Evolutionary conservation across 2,329 filamentous ascomycete genomes (phyloP).

Genomic region (Scolecobasidium constrictum): DNA sequence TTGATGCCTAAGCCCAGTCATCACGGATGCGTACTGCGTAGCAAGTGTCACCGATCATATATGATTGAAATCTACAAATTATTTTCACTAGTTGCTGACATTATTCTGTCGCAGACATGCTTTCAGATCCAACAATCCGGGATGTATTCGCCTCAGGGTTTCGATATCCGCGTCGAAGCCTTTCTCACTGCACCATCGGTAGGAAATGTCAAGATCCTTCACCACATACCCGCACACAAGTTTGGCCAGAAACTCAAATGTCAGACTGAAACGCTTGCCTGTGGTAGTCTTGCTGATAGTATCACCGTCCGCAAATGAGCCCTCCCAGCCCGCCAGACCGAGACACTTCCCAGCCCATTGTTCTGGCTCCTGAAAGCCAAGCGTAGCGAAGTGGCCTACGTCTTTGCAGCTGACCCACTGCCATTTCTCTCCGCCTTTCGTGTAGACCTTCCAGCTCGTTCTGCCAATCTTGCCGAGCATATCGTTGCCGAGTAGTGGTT

Average conservation of each 20-base stretch:
- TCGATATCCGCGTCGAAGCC: conserved; percentile 27
- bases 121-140: conserved; percentile 35
- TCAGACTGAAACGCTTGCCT: conserved; percentile 31
- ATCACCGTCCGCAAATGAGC: conserved; percentile 35
- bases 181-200: conserved; percentile 7
- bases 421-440: conserved; percentile 27
- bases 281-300: conserved; percentile 35
- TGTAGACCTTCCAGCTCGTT: conserved; percentile 30
- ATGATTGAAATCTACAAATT: too few relatives aligned
- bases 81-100: too few relatives aligned
- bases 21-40: too few relatives aligned
- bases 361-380: conserved; percentile 35
- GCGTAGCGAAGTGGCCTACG: conserved; percentile 40
- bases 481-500: conserved; percentile 41
- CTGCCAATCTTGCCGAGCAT: conserved; percentile 38
- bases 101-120: too few relatives aligned
- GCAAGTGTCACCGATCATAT: too few relatives aligned
- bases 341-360: conserved; percentile 34
- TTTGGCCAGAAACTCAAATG: conserved; percentile 29
- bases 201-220: conserved; percentile 34
- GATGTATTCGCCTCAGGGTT: conserved; percentile 31
- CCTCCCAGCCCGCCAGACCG: conserved; percentile 41
- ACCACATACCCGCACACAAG: conserved; percentile 30
- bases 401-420: conserved; percentile 32
- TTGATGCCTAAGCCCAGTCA: too few relatives aligned